Percentiles rank a stretch among this genome's conserved stretches.
Conservation (phyloP, 768 basidiomycete species). For the Russula brevipes region DNA sequence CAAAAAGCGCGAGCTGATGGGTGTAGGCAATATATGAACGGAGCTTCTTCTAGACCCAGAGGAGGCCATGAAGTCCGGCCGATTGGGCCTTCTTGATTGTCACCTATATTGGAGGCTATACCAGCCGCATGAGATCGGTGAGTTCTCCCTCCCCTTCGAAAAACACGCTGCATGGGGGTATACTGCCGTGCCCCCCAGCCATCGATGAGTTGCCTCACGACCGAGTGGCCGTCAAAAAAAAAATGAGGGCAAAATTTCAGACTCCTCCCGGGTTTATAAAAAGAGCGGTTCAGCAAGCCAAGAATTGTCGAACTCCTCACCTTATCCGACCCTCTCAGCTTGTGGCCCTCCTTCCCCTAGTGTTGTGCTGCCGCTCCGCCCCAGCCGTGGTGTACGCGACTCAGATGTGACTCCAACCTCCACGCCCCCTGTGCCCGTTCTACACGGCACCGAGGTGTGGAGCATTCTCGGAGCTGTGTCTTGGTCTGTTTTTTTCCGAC, state of each 20-base stretch:
- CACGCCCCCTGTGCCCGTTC: not conserved
- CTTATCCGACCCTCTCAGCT: slow-evolving; percentile 13
- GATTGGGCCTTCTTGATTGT: slow-evolving; percentile 9
- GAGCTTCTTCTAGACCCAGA: not conserved
- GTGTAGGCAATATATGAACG: slow-evolving; percentile 7
- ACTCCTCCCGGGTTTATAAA: slow-evolving; percentile 22
- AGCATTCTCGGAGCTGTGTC: not conserved
- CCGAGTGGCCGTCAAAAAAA: not conserved
- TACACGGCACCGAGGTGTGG: not conserved
- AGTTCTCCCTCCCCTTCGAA: slow-evolving; percentile 8
- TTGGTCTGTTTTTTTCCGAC: not conserved
- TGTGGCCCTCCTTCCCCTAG: not conserved
- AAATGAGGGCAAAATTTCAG: slow-evolving; percentile 1
- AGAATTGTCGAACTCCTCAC: slow-evolving; percentile 9
- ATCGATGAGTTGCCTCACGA: slow-evolving; percentile 21
- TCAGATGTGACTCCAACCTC: not conserved
- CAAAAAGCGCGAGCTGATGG: not conserved
- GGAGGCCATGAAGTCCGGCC: not conserved
- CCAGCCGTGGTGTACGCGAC: not conserved
- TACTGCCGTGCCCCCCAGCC: not conserved
- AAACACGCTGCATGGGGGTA: slow-evolving; percentile 5
- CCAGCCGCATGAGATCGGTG: slow-evolving; percentile 14
- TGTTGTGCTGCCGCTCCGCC: not conserved
- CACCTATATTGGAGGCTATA: not conserved
- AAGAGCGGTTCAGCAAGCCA: slow-evolving; percentile 17